Evolutionary conservation across 1,284 basidiomycete species (phyloP).

Genomic region (Microbotryomycetes sp.): DNA sequence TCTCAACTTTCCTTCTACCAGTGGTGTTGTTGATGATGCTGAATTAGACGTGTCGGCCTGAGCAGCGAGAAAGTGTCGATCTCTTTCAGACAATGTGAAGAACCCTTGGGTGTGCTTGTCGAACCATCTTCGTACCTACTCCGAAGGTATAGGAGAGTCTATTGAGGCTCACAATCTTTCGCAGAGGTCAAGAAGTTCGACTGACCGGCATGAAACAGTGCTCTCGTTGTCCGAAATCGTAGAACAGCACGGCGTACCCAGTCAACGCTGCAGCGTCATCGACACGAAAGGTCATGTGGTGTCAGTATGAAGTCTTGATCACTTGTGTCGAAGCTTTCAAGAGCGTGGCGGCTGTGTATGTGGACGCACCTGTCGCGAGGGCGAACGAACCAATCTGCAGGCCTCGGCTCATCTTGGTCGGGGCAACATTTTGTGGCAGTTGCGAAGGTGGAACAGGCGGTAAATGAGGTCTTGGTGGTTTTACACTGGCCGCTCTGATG

Average conservation of each 20-base stretch:
- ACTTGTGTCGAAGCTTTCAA: not conserved
- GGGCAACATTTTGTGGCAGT: slow-evolving; percentile 27
- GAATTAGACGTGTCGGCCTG: slow-evolving; percentile 7
- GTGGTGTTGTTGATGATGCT: not conserved
- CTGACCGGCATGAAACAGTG: slow-evolving; percentile 37
- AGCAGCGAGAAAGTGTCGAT: slow-evolving; percentile 10
- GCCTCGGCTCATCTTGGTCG: slow-evolving; percentile 15
- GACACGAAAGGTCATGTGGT: not conserved
- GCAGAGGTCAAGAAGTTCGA: too few relatives aligned
- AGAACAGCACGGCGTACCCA: slow-evolving; percentile 31
- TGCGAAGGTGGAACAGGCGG: slow-evolving; percentile 29
- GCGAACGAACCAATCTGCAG: slow-evolving; percentile 26
- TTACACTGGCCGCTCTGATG: too few relatives aligned
- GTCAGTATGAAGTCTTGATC: not conserved
- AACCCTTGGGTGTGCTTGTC: slow-evolving; percentile 26
- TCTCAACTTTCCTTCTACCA: too few relatives aligned
- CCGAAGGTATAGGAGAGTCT: too few relatives aligned
- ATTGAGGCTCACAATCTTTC: too few relatives aligned
- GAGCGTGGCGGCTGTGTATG: not conserved
- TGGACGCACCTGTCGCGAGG: slow-evolving; percentile 23
- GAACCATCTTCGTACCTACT: slow-evolving; percentile 33
- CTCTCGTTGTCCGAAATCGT: slow-evolving; percentile 33
- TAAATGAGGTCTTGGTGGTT: slow-evolving; percentile 1
- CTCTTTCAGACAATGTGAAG: slow-evolving; percentile 32
- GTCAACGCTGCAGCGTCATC: slow-evolving; percentile 6